These are phyloP conservation scores for Lactifluus hygrophoroides DNA, from an alignment of 768 basidiomycete genomes.

Conservation along the genomic window DNA sequence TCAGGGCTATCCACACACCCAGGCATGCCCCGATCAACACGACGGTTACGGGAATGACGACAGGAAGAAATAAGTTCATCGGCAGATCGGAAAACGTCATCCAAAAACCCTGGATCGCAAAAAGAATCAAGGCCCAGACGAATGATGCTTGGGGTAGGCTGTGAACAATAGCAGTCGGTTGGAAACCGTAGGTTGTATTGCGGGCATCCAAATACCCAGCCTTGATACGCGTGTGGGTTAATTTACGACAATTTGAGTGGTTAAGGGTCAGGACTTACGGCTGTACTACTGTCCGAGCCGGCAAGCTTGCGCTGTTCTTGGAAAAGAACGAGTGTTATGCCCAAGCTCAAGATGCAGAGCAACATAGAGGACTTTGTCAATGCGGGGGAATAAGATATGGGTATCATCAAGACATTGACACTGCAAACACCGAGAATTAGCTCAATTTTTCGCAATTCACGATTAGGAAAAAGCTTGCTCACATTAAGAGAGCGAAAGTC, in stretches of 20 bases:
- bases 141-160: slow-evolving; percentile 2
- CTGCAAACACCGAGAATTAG: not conserved
- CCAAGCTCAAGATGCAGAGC: not conserved
- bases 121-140: slow-evolving; percentile 2
- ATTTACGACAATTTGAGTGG: not conserved
- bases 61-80: not conserved
- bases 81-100: not conserved
- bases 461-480: not conserved
- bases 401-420: not conserved
- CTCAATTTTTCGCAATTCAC: not conserved
- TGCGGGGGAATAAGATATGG: not conserved
- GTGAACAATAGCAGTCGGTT: slow-evolving; percentile 11
- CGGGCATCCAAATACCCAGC: slow-evolving; percentile 3
- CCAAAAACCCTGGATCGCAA: slow-evolving; percentile 12
- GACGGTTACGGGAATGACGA: not conserved
- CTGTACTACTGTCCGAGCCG: not conserved
- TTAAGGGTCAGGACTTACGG: not conserved
- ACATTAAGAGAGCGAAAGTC: not conserved
- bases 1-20: slow-evolving; percentile 2
- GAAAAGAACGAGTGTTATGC: not conserved
- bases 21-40: not conserved
- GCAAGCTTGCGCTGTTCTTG: not conserved
- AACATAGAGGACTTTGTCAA: not conserved
- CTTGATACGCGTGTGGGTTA: not conserved
- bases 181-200: slow-evolving; percentile 4